phyloP scores from a whole-genome alignment of 2,329 filamentous ascomycete genomes.

The Teratosphaeria zuluensis region DNA sequence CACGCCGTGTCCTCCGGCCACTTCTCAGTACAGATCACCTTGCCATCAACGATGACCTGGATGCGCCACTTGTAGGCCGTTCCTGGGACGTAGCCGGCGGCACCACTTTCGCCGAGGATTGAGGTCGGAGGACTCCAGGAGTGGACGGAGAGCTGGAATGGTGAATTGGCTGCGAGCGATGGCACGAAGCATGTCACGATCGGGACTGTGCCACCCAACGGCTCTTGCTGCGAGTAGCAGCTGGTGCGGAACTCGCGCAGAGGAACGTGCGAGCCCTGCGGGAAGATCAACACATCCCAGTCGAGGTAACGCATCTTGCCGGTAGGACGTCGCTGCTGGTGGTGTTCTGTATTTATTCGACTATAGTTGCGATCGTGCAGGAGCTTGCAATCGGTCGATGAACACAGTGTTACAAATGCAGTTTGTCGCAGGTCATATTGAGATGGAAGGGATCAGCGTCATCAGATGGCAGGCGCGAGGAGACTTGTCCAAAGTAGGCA shows the following conservation, averaged over 20 bases:
- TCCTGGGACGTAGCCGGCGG: slow-evolving; percentile 3
- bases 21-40: slow-evolving; percentile 41
- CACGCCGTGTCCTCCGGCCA: slow-evolving; percentile 43
- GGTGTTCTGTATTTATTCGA: not conserved
- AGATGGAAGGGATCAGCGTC: not conserved
- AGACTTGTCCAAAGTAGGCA: too few relatives aligned
- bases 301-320: slow-evolving; percentile 67
- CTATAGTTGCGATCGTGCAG: not conserved
- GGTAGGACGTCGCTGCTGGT: not conserved
- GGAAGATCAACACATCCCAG: slow-evolving; percentile 80
- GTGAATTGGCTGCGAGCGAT: slow-evolving; percentile 46
- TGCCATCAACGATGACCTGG: slow-evolving; percentile 59
- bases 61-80: slow-evolving; percentile 25
- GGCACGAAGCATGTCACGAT: slow-evolving; percentile 60
- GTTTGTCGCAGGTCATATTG: not conserved
- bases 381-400: not conserved
- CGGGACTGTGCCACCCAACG: slow-evolving; percentile 6
- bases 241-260: slow-evolving; percentile 73
- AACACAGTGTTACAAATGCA: not conserved
- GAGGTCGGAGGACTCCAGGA: slow-evolving; percentile 51
- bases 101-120: slow-evolving; percentile 14
- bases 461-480: too few relatives aligned
- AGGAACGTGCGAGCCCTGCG: slow-evolving; percentile 52
- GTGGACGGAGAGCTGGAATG: slow-evolving; percentile 66
- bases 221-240: slow-evolving; percentile 49